phyloP scores from a whole-genome alignment of 306 rosid species.

The Calophaca sinica region DNA sequence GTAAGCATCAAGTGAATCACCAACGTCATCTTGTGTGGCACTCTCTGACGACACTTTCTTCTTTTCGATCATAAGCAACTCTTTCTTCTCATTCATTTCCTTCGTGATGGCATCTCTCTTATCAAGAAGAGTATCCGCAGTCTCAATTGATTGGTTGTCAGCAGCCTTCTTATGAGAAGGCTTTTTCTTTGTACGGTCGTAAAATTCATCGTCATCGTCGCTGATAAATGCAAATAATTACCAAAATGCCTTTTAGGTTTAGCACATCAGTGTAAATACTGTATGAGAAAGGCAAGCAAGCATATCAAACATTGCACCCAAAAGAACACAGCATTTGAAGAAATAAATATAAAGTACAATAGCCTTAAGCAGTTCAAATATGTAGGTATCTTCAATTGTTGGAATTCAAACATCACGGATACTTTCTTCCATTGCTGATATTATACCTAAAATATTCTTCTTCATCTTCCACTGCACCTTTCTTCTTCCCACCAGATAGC shows the following conservation, averaged over 20 bases:
- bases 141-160: conserved; percentile 80
- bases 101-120: conserved; percentile 77
- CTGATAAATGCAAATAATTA: conserved; percentile 55
- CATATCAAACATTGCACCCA: conserved; percentile 22
- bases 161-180: conserved; percentile 59
- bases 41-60: conserved; percentile 55
- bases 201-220: conserved; percentile 91
- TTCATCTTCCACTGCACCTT: conserved; percentile 76
- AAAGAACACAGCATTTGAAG: neutral
- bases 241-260: conserved; percentile 26
- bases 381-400: neutral
- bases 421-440: neutral
- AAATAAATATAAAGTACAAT: conserved; percentile 24
- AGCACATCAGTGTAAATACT: conserved; percentile 25
- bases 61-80: conserved; percentile 68
- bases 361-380: conserved; percentile 30
- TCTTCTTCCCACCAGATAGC: conserved; percentile 69
- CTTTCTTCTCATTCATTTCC: conserved; percentile 73
- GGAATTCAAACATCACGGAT: conserved; percentile 21
- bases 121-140: conserved; percentile 87
- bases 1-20: conserved; percentile 85
- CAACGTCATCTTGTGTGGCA: conserved; percentile 57
- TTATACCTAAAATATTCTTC: conserved; percentile 76
- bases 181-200: conserved; percentile 86
- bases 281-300: conserved; percentile 13